Conservation (phyloP, 2,329 filamentous ascomycete genomes). For the Colletotrichum scovillei region DNA sequence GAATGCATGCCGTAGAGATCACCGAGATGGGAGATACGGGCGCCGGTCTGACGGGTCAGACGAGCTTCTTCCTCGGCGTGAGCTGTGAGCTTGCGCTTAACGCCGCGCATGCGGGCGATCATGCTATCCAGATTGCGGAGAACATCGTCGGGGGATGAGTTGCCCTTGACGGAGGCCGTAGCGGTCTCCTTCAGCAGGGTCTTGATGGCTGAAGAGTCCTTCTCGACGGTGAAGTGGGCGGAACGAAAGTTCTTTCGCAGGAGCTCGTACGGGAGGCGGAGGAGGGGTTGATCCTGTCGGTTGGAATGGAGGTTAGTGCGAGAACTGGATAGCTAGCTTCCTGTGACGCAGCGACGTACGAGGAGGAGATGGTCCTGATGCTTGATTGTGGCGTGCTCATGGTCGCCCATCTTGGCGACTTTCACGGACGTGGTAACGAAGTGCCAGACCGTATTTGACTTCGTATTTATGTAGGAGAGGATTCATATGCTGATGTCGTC, state of each 20-base stretch:
- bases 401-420: conserved; percentile 64
- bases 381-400: conserved; percentile 75
- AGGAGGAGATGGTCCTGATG: conserved; percentile 82
- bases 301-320: conserved; percentile 18
- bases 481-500: not conserved
- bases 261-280: conserved; percentile 92
- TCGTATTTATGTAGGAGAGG: not conserved
- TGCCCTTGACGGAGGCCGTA: conserved; percentile 73
- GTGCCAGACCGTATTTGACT: not conserved
- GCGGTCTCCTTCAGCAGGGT: conserved; percentile 72
- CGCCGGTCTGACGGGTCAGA: conserved; percentile 80
- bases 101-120: conserved; percentile 83
- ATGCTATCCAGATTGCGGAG: conserved; percentile 86
- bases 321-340: not conserved
- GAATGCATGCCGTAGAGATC: conserved; percentile 83
- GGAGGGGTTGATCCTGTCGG: conserved; percentile 87
- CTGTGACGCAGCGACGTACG: conserved; percentile 52
- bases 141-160: conserved; percentile 75
- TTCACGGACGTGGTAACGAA: not conserved
- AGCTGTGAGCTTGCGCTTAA: conserved; percentile 86
- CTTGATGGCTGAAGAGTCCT: conserved; percentile 73
- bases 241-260: conserved; percentile 94
- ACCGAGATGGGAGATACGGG: conserved; percentile 83
- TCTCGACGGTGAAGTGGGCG: conserved; percentile 81
- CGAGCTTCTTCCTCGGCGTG: conserved; percentile 83